Percentiles rank a stretch among this genome's conserved stretches.
These are phyloP conservation scores for Pezicula radicicola DNA, from an alignment of 2,329 filamentous ascomycete genomes.

Conservation along the genomic window DNA sequence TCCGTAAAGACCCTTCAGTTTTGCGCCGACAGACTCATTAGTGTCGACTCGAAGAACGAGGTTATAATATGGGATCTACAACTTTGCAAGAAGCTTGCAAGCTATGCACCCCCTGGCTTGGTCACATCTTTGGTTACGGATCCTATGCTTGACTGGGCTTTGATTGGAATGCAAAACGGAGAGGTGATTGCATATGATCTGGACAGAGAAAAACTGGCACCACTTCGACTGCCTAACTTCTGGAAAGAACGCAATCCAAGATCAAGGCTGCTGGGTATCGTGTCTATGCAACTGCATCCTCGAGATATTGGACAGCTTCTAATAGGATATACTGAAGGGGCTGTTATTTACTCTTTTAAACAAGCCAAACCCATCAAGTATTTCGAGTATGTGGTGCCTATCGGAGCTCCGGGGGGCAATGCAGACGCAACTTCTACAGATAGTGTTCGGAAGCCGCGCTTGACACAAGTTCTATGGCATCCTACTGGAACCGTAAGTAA, in stretches of 20 bases:
- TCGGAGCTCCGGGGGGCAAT: constrained; percentile 74
- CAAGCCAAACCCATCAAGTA: constrained; percentile 75
- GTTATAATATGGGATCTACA: constrained; percentile 79
- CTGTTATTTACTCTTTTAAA: constrained; percentile 92
- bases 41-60: constrained; percentile 83
- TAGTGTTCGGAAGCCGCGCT: constrained; percentile 63
- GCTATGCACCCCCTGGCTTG: constrained; percentile 73
- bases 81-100: constrained; percentile 61
- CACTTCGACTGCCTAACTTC: constrained; percentile 82
- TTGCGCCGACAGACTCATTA: constrained; percentile 80
- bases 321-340: constrained; percentile 87
- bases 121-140: constrained; percentile 77
- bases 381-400: constrained; percentile 79
- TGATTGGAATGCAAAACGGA: constrained; percentile 78
- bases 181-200: constrained; percentile 92
- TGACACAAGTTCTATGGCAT: constrained; percentile 90
- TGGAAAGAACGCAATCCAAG: constrained; percentile 74
- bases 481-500: constrained; percentile 57
- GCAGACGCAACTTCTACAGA: constrained; percentile 61
- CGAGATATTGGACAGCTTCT: constrained; percentile 88
- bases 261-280: constrained; percentile 60
- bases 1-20: constrained; percentile 81
- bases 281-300: constrained; percentile 82
- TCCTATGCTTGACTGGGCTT: constrained; percentile 88
- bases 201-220: constrained; percentile 72